Base-by-base conservation (phyloP, 768 basidiomycete genomes). In the Myochromella boudieri region DNA sequence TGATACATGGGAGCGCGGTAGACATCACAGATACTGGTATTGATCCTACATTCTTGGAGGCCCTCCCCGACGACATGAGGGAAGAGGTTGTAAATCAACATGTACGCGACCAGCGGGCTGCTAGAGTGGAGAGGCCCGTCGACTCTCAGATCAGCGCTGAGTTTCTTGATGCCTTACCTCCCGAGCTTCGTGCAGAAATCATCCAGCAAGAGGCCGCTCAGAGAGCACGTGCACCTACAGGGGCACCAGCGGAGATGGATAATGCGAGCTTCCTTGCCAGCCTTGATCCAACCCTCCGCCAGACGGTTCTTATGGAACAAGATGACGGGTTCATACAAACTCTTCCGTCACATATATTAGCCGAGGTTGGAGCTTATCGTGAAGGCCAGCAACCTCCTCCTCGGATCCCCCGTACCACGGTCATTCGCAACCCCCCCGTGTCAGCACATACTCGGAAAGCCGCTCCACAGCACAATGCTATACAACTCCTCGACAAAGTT, bases 21-120 rank as follows among this genome's bases (percentile, higher is more conserved):
- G 97, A 99, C 61, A 99, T 99, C 62, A 99, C 97, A 2, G 94
- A 98, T 58, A 95, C 94, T 28, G 97, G 97, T 4, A 97, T 99
- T 60, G 97, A 99, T 63, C 92, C 95, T 2, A 94, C 92, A 4
- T 99, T 99, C 78, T 72, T 99, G 47, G 94, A 97, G 68, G 97
- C 97, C 20, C 70, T 99, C 7, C 97, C 97, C 0, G 97, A 99
- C 61, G 95, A 98, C 55, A 98, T 99, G 87, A 83, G 97, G 41
- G 95, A 97, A 62, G 97, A 99, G 61, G 93, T 99, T 27, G 76
- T 99, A 43, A 94, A 95, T 58, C 97, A 99, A 60, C 95, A 99
- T 60, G 84, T 97, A 56, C 85, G 94, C 7, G 97, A 98, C 57
- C 91, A 86, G 50, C 84, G 87, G 31, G 84, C 89, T 9, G 83